These are phyloP conservation scores for Parachaetomium inaequale DNA, from an alignment of 495 filamentous ascomycete genomes.

Conservation along the genomic window DNA sequence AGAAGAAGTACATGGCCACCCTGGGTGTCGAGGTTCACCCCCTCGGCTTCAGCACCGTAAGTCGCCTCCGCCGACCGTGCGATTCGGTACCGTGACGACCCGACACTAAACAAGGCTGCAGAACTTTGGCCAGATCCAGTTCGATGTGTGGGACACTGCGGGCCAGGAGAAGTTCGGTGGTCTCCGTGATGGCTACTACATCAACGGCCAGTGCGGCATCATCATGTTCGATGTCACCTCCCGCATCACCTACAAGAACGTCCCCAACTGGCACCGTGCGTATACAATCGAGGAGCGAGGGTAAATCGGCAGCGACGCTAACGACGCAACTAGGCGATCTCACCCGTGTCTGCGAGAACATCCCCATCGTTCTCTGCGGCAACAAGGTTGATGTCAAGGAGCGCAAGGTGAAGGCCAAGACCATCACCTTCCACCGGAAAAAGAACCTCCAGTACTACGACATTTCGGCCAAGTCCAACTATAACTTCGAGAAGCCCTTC, in stretches of 20 bases:
- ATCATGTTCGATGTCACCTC: constrained; percentile 99
- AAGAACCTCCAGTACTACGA: constrained; percentile 99
- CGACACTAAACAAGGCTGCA: constrained; percentile 41
- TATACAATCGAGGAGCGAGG: constrained; percentile 20
- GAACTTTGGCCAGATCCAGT: constrained; percentile 96
- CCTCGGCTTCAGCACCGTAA: constrained; percentile 87
- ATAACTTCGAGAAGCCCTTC: constrained; percentile 99
- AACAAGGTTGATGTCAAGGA: constrained; percentile 99
- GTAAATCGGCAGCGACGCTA: neutral
- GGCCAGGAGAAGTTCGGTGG: constrained; percentile 99
- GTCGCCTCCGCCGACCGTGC: constrained; percentile 34
- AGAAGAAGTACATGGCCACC: constrained; percentile 99
- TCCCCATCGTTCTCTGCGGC: constrained; percentile 95
- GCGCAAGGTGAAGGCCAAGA: constrained; percentile 99
- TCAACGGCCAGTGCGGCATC: constrained; percentile 99
- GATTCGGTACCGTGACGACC: constrained; percentile 16
- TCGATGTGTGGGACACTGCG: constrained; percentile 99
- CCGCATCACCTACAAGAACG: constrained; percentile 99
- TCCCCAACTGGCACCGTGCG: constrained; percentile 99
- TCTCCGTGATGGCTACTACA: constrained; percentile 99
- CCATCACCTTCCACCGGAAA: constrained; percentile 99
- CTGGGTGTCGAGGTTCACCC: constrained; percentile 99
- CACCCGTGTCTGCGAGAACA: constrained; percentile 99
- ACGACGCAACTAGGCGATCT: constrained; percentile 73
- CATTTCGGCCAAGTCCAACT: constrained; percentile 99